phyloP scores from a whole-genome alignment of 768 basidiomycete genomes.

The Psilocybe sp. region DNA sequence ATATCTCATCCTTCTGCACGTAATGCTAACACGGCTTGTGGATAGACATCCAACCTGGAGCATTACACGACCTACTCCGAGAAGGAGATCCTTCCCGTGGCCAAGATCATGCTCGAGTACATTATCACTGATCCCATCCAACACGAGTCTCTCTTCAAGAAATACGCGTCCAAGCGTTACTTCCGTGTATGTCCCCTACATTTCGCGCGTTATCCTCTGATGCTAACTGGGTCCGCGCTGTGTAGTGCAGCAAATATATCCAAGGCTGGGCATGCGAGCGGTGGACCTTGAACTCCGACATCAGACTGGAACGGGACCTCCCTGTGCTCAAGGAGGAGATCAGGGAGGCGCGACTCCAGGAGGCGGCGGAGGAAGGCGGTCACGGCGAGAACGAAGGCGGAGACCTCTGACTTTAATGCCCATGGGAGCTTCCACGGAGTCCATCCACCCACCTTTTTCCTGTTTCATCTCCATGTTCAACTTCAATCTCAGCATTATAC shows the following conservation, averaged over 20 bases:
- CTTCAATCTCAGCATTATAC: no score
- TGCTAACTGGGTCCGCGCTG: background rate
- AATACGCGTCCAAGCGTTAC: slow-evolving; percentile 89
- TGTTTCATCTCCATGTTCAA: no score
- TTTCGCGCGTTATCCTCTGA: background rate
- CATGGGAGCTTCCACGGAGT: no score
- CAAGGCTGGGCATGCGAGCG: slow-evolving; percentile 80
- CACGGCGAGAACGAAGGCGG: slow-evolving; percentile 10
- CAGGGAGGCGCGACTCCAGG: slow-evolving; percentile 36
- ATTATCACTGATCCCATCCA: slow-evolving; percentile 67
- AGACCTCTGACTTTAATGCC: no score
- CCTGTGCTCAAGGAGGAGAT: slow-evolving; percentile 57
- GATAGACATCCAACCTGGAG: slow-evolving; percentile 76
- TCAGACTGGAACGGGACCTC: slow-evolving; percentile 59
- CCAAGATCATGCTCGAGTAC: slow-evolving; percentile 92
- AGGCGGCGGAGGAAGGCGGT: slow-evolving; percentile 5
- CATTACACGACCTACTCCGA: slow-evolving; percentile 95
- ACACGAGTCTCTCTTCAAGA: slow-evolving; percentile 88
- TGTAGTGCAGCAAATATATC: slow-evolving; percentile 78
- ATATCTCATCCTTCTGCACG: slow-evolving; percentile 2
- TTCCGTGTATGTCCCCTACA: slow-evolving; percentile 58
- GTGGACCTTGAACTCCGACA: slow-evolving; percentile 63
- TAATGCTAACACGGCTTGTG: background rate
- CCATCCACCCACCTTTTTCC: no score
- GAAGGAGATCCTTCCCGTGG: slow-evolving; percentile 79